Conservation (phyloP, 2,329 filamentous ascomycete genomes). For the Alternaria longipes region DNA sequence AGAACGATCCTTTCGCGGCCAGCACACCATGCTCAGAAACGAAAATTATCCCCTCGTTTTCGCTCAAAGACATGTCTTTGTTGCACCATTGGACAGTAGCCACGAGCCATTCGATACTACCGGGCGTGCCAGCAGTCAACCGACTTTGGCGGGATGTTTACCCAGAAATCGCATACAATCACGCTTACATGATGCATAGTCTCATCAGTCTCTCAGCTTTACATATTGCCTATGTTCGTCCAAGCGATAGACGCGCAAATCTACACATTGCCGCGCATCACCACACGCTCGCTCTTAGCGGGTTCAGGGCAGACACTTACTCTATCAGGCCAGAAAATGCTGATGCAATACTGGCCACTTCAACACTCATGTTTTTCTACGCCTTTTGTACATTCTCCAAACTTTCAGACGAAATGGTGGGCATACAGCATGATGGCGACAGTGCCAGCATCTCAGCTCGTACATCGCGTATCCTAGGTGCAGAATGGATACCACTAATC, state of each 20-base stretch:
- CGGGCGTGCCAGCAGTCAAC: constrained; percentile 2
- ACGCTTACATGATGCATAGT: constrained; percentile 27
- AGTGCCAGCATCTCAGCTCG: background rate
- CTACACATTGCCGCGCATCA: constrained; percentile 20
- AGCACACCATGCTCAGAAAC: constrained; percentile 4
- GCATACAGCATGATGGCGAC: background rate
- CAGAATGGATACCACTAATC: constrained; percentile 31
- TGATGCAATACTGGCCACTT: constrained; percentile 27
- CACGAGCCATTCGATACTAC: constrained; percentile 22
- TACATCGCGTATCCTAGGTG: constrained; percentile 26
- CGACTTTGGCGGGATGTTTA: constrained; percentile 26
- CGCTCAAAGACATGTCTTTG: constrained; percentile 25
- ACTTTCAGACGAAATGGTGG: constrained; percentile 17
- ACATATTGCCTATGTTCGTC: constrained; percentile 25
- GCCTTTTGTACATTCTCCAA: constrained; percentile 30
- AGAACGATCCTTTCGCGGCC: constrained; percentile 1
- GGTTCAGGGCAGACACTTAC: constrained; percentile 20
- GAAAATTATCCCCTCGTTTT: constrained; percentile 7
- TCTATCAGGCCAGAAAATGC: constrained; percentile 12
- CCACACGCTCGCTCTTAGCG: constrained; percentile 21
- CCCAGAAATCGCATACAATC: constrained; percentile 23
- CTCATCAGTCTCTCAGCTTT: constrained; percentile 29
- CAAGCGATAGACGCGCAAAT: constrained; percentile 5
- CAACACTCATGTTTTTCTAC: constrained; percentile 25
- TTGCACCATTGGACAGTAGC: constrained; percentile 32